These are phyloP conservation scores for Afroboletus lepidellus DNA, from an alignment of 1,284 basidiomycete genomes.

Conservation along the genomic window DNA sequence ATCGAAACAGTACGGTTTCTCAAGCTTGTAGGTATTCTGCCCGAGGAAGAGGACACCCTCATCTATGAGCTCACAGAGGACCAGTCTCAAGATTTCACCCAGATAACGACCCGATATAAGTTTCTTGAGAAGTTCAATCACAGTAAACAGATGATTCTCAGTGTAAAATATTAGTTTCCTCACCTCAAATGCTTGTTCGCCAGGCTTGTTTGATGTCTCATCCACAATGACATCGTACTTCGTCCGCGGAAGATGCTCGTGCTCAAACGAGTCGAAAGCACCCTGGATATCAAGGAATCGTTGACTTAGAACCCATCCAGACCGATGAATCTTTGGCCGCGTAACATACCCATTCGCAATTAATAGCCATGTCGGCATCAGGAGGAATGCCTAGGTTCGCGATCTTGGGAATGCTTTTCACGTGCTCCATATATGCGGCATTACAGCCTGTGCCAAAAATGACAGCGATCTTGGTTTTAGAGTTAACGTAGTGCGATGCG, in stretches of 20 bases:
- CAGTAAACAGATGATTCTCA: not conserved
- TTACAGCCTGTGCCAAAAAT: slow-evolving; percentile 99
- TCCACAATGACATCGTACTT: slow-evolving; percentile 95
- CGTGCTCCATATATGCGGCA: slow-evolving; percentile 94
- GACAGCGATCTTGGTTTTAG: slow-evolving; percentile 87
- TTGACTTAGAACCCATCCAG: not conserved
- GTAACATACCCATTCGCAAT: slow-evolving; percentile 85
- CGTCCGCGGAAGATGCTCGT: slow-evolving; percentile 91
- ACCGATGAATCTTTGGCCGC: not conserved
- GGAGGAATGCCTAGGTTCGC: slow-evolving; percentile 69
- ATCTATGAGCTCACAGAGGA: slow-evolving; percentile 95
- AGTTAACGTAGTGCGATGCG: slow-evolving; percentile 94
- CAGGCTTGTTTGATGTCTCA: slow-evolving; percentile 93
- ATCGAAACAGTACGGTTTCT: slow-evolving; percentile 90
- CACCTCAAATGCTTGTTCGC: slow-evolving; percentile 90
- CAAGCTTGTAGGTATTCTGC: slow-evolving; percentile 97
- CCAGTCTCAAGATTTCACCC: slow-evolving; percentile 92
- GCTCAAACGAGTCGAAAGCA: slow-evolving; percentile 95
- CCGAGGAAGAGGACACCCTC: slow-evolving; percentile 96
- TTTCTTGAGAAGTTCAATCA: slow-evolving; percentile 59
- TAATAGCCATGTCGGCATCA: slow-evolving; percentile 87
- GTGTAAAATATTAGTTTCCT: slow-evolving; percentile 2
- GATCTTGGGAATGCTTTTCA: slow-evolving; percentile 78
- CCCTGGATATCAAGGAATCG: slow-evolving; percentile 52
- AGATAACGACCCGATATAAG: slow-evolving; percentile 97